Base-by-base conservation (phyloP, 1,284 basidiomycete species). In the Moesziomyces globuligerus region DNA sequence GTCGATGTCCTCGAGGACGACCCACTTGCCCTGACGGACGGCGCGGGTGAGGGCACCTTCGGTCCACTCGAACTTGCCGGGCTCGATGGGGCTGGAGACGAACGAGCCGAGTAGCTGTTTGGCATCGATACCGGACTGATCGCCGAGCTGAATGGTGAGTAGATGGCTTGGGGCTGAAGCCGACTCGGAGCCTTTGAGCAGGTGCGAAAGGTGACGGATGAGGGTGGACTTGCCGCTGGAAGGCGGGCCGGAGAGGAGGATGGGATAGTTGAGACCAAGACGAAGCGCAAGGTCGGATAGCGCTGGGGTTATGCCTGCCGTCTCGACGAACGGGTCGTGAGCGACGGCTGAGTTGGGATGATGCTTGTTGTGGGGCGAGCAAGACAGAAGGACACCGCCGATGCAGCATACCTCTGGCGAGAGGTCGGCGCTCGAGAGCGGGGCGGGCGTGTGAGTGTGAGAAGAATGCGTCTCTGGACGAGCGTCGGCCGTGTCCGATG, bases 31-130 rank as follows among this genome's bases (percentile, higher is more conserved):
- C 72, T 92, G 89, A 39, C 89, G 87, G 85, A 98, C 90, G 0
- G 95, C 91, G 43, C 91, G 90, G 7, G 95, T 90, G 42, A 99
- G 86, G 0, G 94, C 91, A 11, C 96, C 96, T 74, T 98, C 94
- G 81, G 91, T 91, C 91, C 94, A 98, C 78, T 95, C 92, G 75
- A 98, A 99, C 0, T 89, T 89, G 10, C 96, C 96, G 0, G 93
- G 90, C 37, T 88, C 87, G 1, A 88, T 90, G 0, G 91, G 86
- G 0, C 94, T 97, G 1, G 95, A 96, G 3, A 93, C 86, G 65
- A 98, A 96, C 2, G 93, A 95, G 7, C 96, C 96, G 29, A 99
- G 87, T 1, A 99, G 87, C 1, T 93, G 90, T 46, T 96, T 92
- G 32, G 95, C 90, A 80, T 99, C 96, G 51, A 99, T 87, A 2